Base-by-base conservation (phyloP, 495 filamentous ascomycete genomes). In the Penicillium fimorum region DNA sequence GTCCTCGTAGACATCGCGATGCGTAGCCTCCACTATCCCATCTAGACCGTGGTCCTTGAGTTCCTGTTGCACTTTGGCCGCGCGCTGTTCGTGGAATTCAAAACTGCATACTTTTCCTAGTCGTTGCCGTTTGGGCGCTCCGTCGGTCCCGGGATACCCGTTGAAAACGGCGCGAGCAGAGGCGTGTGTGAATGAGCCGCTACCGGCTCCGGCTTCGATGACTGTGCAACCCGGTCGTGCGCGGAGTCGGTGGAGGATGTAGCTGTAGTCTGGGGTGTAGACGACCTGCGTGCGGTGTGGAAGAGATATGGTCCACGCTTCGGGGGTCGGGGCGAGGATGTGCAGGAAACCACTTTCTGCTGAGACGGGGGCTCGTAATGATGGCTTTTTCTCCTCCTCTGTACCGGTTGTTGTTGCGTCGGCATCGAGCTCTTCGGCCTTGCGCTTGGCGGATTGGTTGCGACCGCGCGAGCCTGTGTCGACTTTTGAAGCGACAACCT, bases 251-350 rank as follows among this genome's bases (percentile, higher is more conserved):
- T 96, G 91, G 22, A 98, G 81, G 37, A 98, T 87, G 67, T 94
- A 98, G 72, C 92, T 96, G 74, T 96, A 96, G 70, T 98, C 94
- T 10, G 95, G 91, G 2, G 91, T 96, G 66, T 98, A 98, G 59
- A 98, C 94, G 47, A 98, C 93, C 72, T 98, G 94, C 9, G 94
- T 98, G 47, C 94, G 82, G 69, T 98, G 94, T 3, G 92, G 94
- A 37, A 98, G 80, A 37, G 87, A 90, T 25, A 82, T 74, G 0
- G 95, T 98, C 94, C 94, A 98, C 15, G 88, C 77, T 70, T 98
- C 94, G 13, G 94, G 90, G 0, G 95, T 96, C 0, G 95, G 95
- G 27, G 88, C 90, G 13, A 97, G 79, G 32, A 98, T 67, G 70
- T 98, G 93, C 17, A 92, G 80, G 74, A 97, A 98, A 22, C 94